Evolutionary conservation across 2,329 filamentous ascomycete species (phyloP).

Genomic region (Leptoxyphium fumago): DNA sequence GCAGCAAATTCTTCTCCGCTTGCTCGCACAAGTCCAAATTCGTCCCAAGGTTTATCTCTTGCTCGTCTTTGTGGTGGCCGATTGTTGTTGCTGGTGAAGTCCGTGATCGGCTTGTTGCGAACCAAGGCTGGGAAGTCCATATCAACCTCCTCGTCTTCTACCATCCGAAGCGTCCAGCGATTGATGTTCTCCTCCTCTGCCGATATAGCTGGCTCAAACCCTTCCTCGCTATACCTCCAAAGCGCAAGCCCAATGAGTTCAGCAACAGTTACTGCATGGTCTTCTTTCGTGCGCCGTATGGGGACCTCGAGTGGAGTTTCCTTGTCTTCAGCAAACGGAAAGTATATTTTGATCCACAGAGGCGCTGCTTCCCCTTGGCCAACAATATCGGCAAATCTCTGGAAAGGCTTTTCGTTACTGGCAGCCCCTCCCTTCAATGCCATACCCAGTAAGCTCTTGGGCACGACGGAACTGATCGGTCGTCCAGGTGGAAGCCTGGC

Average conservation of each 20-base stretch:
- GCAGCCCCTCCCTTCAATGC: slow-evolving; percentile 50
- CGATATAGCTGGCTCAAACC: slow-evolving; percentile 51
- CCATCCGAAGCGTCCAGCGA: slow-evolving; percentile 70
- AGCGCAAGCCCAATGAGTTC: slow-evolving; percentile 71
- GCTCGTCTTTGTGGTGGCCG: slow-evolving; percentile 48
- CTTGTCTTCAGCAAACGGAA: slow-evolving; percentile 51
- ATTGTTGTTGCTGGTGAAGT: slow-evolving; percentile 69
- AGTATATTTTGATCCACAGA: slow-evolving; percentile 63
- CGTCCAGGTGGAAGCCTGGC: slow-evolving; percentile 57
- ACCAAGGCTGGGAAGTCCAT: slow-evolving; percentile 71
- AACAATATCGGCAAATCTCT: slow-evolving; percentile 60
- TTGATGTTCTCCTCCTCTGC: slow-evolving; percentile 60
- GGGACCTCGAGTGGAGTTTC: slow-evolving; percentile 56
- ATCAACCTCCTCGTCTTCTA: slow-evolving; percentile 71
- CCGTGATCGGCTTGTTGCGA: slow-evolving; percentile 56
- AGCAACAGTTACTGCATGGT: slow-evolving; percentile 55
- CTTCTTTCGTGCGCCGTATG: slow-evolving; percentile 54
- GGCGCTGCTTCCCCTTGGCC: slow-evolving; percentile 67
- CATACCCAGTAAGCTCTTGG: slow-evolving; percentile 56
- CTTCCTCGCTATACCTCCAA: slow-evolving; percentile 66
- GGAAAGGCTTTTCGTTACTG: slow-evolving; percentile 50
- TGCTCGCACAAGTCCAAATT: slow-evolving; percentile 66
- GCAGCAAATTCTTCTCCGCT: slow-evolving; percentile 52
- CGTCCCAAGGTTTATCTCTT: slow-evolving; percentile 64
- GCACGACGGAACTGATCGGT: slow-evolving; percentile 55